Base-by-base conservation (phyloP, 2,329 filamentous ascomycete genomes). In the Fusarium siculi region DNA sequence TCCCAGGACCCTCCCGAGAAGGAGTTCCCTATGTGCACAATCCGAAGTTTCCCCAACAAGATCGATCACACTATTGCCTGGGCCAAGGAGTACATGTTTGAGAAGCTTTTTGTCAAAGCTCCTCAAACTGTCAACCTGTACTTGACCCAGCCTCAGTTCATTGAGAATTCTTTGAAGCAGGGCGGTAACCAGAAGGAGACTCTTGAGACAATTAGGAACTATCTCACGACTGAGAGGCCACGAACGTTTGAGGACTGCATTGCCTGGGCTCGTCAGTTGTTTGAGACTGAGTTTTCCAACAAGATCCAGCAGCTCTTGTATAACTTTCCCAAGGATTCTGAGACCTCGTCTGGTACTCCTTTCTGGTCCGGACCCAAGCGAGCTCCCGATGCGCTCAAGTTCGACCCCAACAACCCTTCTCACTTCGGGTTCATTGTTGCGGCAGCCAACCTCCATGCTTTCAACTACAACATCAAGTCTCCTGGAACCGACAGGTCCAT, bases 301-400 rank as follows among this genome's bases (percentile, higher is more conserved):
- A 93, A 94, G 57, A 97, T 99, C 70, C 93, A 96, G 80, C 96
- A 99, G 82, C 87, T 99, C 58, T 87, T 99, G 39, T 97, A 93
- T 87, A 98, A 98, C 85, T 99, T 99, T 86, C 96, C 96, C 70
- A 97, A 97, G 84, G 96, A 98, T 80, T 93, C 95, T 0, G 91
- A 89, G 62, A 97, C 96, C 2, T 97, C 95, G 5, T 93, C 90
- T 42, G 96, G 96, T 37, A 93, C 95, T 72, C 93, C 91, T 2
- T 99, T 99, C 88, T 99, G 96, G 96, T 98, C 96, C 36, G 96
- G 96, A 16, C 96, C 96, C 54, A 99, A 99, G 90, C 94, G 96
- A 79, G 96, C 96, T 18, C 96, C 96, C 9, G 94, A 97, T 72
- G 89, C 96, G 73, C 87, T 98, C 80, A 95, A 93, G 81, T 99